Percentiles rank a stretch among this genome's conserved stretches.
Evolutionary conservation across 2,329 filamentous ascomycete genomes (phyloP).

Genomic region (Alternaria sp.): DNA sequence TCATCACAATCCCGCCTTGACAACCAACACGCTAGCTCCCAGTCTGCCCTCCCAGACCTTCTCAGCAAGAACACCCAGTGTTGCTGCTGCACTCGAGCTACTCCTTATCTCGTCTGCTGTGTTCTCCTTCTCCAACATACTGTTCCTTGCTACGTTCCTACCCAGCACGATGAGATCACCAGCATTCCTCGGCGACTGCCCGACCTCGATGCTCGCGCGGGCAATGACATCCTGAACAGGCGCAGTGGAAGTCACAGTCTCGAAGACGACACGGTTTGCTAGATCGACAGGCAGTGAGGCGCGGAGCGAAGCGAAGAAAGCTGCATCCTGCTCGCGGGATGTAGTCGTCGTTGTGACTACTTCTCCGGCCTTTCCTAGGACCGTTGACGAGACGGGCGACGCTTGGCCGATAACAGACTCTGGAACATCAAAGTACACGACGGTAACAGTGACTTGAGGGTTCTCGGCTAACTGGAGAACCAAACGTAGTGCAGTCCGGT

Average conservation of each 20-base stretch:
- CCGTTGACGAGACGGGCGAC: slow-evolving; percentile 4
- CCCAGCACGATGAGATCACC: slow-evolving; percentile 76
- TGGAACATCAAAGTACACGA: slow-evolving; percentile 64
- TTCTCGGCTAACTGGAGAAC: slow-evolving; percentile 85
- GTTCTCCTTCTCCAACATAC: slow-evolving; percentile 25
- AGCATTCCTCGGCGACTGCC: slow-evolving; percentile 66
- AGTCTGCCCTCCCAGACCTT: slow-evolving; percentile 64
- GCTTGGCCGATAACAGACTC: slow-evolving; percentile 23
- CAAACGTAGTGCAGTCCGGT: slow-evolving; percentile 77
- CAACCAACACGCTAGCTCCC: slow-evolving; percentile 72
- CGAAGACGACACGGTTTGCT: slow-evolving; percentile 64
- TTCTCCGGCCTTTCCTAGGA: slow-evolving; percentile 24
- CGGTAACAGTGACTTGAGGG: slow-evolving; percentile 76
- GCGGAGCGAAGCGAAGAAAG: slow-evolving; percentile 64
- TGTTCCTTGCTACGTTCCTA: slow-evolving; percentile 48
- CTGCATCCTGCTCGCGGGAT: slow-evolving; percentile 53
- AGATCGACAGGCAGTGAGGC: slow-evolving; percentile 62
- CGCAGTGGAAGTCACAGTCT: slow-evolving; percentile 46
- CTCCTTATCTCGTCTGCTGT: slow-evolving; percentile 50
- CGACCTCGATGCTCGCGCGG: slow-evolving; percentile 65
- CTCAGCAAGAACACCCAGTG: slow-evolving; percentile 66
- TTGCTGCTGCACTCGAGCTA: slow-evolving; percentile 45
- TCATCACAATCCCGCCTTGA: slow-evolving; percentile 61
- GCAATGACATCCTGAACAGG: slow-evolving; percentile 57
- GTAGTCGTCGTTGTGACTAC: slow-evolving; percentile 5